Percentiles rank a stretch among this genome's conserved stretches.
Evolutionary conservation across 176 grass and related monocot genomes (phyloP).

Genomic region (Oryza rufipogon): DNA sequence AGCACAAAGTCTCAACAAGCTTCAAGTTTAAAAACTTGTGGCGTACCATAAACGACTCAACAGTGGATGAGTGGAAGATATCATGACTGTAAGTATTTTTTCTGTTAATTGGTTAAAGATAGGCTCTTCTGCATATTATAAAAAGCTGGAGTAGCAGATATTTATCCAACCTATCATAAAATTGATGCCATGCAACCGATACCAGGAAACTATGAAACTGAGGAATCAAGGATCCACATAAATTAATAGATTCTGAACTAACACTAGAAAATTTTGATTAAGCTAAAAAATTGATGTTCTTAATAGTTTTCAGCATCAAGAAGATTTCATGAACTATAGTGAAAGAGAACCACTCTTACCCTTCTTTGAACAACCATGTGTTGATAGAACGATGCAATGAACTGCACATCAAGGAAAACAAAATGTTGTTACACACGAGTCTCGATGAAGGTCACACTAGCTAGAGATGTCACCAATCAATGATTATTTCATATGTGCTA

Average conservation of each 20-base stretch:
- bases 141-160: neutral
- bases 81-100: no score
- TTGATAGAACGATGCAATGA: constrained; percentile 88
- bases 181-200: neutral
- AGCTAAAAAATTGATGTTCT: constrained; percentile 3
- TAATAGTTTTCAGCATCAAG: constrained; percentile 5
- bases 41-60: neutral
- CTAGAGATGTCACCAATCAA: neutral
- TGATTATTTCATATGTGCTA: neutral
- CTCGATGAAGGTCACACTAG: constrained; percentile 8
- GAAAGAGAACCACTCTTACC: constrained; percentile 53
- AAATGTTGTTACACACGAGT: constrained; percentile 27
- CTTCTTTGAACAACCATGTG: constrained; percentile 97
- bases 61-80: neutral
- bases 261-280: neutral
- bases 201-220: neutral
- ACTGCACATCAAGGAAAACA: constrained; percentile 55
- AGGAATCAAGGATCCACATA: neutral
- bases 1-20: constrained; percentile 27
- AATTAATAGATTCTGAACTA: neutral
- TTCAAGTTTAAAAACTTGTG: constrained; percentile 2
- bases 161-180: neutral
- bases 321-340: neutral
- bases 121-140: neutral
- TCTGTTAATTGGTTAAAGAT: no score